A percentile compares a stretch with the other conserved stretches of the same genome.
Evolutionary conservation across 306 rosid species (phyloP).

Genomic region (Lathyrus sativus): DNA sequence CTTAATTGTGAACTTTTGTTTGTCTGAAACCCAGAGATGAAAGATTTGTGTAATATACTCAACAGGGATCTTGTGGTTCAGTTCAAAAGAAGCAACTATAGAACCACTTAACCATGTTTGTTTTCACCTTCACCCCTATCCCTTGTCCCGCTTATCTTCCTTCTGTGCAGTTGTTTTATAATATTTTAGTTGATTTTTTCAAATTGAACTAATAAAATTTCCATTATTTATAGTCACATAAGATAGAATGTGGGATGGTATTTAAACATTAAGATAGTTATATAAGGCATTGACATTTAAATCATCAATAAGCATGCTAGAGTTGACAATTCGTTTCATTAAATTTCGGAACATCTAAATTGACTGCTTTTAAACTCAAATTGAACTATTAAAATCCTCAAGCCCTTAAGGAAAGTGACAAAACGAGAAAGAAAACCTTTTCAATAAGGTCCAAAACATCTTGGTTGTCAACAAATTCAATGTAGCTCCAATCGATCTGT

Average conservation of each 20-base stretch:
- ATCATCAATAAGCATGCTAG: conserved; percentile 24
- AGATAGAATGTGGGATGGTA: conserved; percentile 27
- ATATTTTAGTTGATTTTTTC: conserved; percentile 31
- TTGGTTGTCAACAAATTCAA: conserved; percentile 96
- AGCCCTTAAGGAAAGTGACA: conserved; percentile 26
- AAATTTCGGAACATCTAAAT: conserved; percentile 25
- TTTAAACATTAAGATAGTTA: conserved; percentile 16
- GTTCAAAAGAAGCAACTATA: conserved; percentile 20
- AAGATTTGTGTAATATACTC: conserved; percentile 12
- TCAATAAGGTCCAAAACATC: conserved; percentile 98
- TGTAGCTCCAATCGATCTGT: conserved; percentile 95
- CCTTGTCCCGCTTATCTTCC: conserved; percentile 21
- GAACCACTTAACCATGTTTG: conserved; percentile 25
- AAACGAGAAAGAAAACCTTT: conserved; percentile 56
- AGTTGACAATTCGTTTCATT: conserved; percentile 15
- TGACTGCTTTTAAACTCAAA: conserved; percentile 32
- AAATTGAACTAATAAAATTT: conserved; percentile 6
- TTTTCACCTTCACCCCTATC: conserved; percentile 23
- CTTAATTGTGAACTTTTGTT: conserved; percentile 12
- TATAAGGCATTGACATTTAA: conserved; percentile 7
- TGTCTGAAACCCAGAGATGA: conserved; percentile 27
- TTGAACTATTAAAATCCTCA: conserved; percentile 30
- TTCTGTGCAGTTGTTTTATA: conserved; percentile 19
- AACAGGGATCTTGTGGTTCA: conserved; percentile 26
- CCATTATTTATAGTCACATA: conserved; percentile 20